Evolutionary conservation across 164 flowering plant species (phyloP), one percentile per base, ranked within the genome.

Genomic region (Amborella trichopoda): DNA sequence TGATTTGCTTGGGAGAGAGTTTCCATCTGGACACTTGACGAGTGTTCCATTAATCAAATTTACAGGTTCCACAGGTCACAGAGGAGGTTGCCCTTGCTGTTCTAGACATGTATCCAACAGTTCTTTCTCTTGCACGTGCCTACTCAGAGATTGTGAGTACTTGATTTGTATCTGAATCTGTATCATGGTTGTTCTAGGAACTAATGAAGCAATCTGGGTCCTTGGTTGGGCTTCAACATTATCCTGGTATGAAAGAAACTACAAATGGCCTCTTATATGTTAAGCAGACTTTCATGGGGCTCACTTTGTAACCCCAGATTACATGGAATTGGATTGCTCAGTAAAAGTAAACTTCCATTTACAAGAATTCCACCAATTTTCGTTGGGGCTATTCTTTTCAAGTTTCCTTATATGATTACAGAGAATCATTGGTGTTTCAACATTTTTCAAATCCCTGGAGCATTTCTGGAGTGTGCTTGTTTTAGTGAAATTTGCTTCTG

Each of bases 11-110:
- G n/a, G n/a, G n/a, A n/a, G n/a, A n/a, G n/a, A n/a, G n/a, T n/a
- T n/a, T n/a, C n/a, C n/a, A n/a, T n/a, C n/a, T n/a, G n/a, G n/a
- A n/a, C n/a, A n/a, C n/a, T n/a, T n/a, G n/a, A 6, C 18, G 17
- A 38, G 2, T 30, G 0, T 8, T 30, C 34, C 14, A 30, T 14
- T 14, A 8, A 30, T 38, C 21, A 6, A 16, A 16, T 6, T 6
- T 71, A 53, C 86, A 91, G 96, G 90, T 91, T 43, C 78, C 96
- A 26, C 93, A 74, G 17, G 98, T 91, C 26, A 91, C 96, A 5
- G 98, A 91, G 68, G 87, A 83, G 33, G 52, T 74, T 64, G 98
- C 93, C 22, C 50, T 78, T 32, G 77, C 89, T 48, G 89, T 86
- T 63, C 38, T 81, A 40, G 82, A 81, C 56, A 34, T 83, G 68